A percentile compares a stretch with the other conserved stretches of the same genome.
These are phyloP conservation scores for Nicotiana otophora DNA, from an alignment of 257 asterid genomes.

Conservation along the genomic window DNA sequence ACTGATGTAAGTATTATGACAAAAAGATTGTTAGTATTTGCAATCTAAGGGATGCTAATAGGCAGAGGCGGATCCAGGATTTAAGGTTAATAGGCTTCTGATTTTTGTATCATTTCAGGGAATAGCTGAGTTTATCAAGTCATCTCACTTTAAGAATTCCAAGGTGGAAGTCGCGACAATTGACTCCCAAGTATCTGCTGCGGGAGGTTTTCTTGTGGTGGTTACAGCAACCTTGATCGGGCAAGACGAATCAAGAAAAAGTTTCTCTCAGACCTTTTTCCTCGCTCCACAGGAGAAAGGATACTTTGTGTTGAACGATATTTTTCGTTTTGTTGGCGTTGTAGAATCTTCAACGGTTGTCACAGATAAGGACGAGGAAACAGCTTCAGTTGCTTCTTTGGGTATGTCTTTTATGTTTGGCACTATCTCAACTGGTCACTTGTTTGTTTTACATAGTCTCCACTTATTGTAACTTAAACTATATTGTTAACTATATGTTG, in stretches of 20 bases:
- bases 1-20: too few relatives aligned
- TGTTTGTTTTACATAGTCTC: background rate
- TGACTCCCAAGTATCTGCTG: slow-evolving; percentile 40
- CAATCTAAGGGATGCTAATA: too few relatives aligned
- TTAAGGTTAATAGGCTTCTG: background rate
- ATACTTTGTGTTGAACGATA: slow-evolving; percentile 55
- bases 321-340: slow-evolving; percentile 16
- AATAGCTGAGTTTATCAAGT: slow-evolving; percentile 45
- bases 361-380: slow-evolving; percentile 13
- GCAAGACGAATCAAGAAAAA: slow-evolving; percentile 22
- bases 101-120: slow-evolving; percentile 26
- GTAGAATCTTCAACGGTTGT: background rate
- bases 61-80: too few relatives aligned
- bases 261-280: slow-evolving; percentile 53
- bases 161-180: slow-evolving; percentile 20
- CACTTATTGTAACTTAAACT: background rate
- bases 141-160: slow-evolving; percentile 38
- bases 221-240: slow-evolving; percentile 38
- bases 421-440: background rate
- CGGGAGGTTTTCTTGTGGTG: slow-evolving; percentile 41
- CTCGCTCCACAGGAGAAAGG: slow-evolving; percentile 50
- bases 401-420: background rate
- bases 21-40: too few relatives aligned
- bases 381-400: background rate
- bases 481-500: background rate